Conservation (phyloP, 148 eudicot genomes). For the Vaccinium darrowii region DNA sequence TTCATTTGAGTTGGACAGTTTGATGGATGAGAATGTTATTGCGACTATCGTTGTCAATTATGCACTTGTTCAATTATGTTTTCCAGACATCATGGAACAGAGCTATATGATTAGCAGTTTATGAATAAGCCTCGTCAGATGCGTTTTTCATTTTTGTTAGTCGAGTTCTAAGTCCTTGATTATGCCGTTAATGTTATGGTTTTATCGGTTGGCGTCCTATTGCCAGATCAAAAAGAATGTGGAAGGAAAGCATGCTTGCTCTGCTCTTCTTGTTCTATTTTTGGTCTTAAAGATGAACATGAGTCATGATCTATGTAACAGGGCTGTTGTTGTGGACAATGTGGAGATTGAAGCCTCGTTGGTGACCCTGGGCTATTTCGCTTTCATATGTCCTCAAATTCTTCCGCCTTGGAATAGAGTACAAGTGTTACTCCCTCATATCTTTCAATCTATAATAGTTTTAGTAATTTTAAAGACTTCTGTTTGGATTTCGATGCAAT, state of each 20-base stretch:
- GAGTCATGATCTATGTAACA: background rate
- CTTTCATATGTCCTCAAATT: too few relatives aligned
- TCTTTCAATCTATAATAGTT: too few relatives aligned
- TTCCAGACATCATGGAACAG: constrained; percentile 7
- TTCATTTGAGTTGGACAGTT: background rate
- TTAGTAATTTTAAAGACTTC: too few relatives aligned
- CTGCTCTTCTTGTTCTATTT: background rate
- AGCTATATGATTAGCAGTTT: background rate
- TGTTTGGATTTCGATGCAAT: too few relatives aligned
- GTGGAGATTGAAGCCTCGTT: background rate
- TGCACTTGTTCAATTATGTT: background rate
- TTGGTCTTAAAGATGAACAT: background rate
- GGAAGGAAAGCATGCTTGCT: background rate
- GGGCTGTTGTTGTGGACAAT: background rate
- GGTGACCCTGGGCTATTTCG: background rate
- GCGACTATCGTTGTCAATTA: background rate
- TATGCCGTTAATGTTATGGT: background rate
- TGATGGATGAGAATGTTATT: background rate
- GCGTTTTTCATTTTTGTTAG: background rate
- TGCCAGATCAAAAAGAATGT: background rate
- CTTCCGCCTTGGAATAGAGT: too few relatives aligned
- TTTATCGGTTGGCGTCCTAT: background rate
- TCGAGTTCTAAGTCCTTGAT: background rate
- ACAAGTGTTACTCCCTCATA: too few relatives aligned
- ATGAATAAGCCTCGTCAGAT: background rate